A percentile compares a stretch with the other conserved stretches of the same genome.
These are phyloP conservation scores for Alternaria metachromatica DNA, from an alignment of 2,329 filamentous ascomycete genomes.

Conservation along the genomic window DNA sequence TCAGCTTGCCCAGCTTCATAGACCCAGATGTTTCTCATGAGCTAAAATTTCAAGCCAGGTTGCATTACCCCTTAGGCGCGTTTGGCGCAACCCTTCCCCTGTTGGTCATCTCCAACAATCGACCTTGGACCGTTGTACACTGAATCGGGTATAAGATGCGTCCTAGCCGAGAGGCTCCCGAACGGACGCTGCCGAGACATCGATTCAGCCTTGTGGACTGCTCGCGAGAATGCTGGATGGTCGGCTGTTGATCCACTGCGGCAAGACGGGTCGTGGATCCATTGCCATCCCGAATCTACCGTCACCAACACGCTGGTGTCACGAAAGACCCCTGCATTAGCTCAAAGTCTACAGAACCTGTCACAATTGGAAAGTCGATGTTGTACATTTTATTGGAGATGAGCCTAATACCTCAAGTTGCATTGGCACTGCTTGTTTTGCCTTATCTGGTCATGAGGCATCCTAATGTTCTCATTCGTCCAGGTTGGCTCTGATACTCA, in stretches of 20 bases:
- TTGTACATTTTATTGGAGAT: background rate
- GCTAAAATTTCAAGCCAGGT: background rate
- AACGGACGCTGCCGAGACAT: slow-evolving; percentile 1
- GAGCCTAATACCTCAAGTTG: background rate
- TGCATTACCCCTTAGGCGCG: background rate
- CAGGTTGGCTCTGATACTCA: background rate
- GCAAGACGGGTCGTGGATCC: slow-evolving; percentile 5
- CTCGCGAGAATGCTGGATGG: background rate
- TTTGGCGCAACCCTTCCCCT: background rate
- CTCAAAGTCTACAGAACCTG: background rate
- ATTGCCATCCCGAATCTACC: slow-evolving; percentile 1
- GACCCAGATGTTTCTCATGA: background rate
- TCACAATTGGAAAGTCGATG: background rate
- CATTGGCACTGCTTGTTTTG: background rate
- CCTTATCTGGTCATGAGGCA: background rate
- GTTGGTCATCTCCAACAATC: background rate
- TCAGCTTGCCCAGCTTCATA: background rate
- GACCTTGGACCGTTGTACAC: background rate
- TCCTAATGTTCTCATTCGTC: background rate
- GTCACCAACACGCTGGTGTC: slow-evolving; percentile 3
- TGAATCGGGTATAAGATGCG: background rate
- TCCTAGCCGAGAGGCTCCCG: background rate
- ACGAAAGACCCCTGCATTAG: slow-evolving; percentile 5
- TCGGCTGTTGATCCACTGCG: slow-evolving; percentile 8
- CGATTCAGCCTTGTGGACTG: slow-evolving; percentile 4